Base-by-base conservation (phyloP, 495 filamentous ascomycete genomes). In the Aspergillus baeticus region DNA sequence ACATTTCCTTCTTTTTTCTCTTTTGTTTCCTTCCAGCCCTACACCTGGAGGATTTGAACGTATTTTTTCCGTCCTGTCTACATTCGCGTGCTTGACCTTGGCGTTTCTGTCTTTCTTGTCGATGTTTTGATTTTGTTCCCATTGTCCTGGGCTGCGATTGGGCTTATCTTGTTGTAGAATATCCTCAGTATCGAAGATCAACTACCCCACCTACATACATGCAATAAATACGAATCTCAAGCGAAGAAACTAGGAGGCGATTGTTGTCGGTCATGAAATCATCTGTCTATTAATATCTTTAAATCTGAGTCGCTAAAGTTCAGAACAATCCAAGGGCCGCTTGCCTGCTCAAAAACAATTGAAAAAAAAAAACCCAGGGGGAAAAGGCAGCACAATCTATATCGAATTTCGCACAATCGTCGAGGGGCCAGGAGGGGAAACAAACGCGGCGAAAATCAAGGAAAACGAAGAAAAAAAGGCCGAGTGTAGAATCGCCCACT, bases 241-340 rank as follows among this genome's bases (percentile, higher is more conserved):
- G n/a, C 26, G 8, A 37, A 22, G 20, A 20, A 17, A 10, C 3
- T 2, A 5, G n/a, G 8, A 17, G 8, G 5, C 3, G 17, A 10
- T 20, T 6, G 11, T 20, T 18, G 20, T 14, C 5, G 42, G 2
- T 29, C 42, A 51, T 51, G 2, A 17, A 39, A 37, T 52, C 36
- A 42, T 42, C 36, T 48, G 11, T 52, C 22, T 52, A 42, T 52
- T 52, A 51, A 26, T 5, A 51, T 21, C 22, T 39, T 29, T 39
- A 41, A 5, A 1, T 17, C 37, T n/a, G 18, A 6, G 35, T 41
- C 20, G 22, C 22, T 33, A 51, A 35, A 48, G 18, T 21, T 17
- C 31, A 15, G n/a, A 34, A 43, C 41, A 18, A 23, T 22, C 43
- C 20, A 47, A 26, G 23, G 11, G 15, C 21, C 44, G 37, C 14